Conservation (phyloP, 306 rosid genomes). For the Myrica gale region DNA sequence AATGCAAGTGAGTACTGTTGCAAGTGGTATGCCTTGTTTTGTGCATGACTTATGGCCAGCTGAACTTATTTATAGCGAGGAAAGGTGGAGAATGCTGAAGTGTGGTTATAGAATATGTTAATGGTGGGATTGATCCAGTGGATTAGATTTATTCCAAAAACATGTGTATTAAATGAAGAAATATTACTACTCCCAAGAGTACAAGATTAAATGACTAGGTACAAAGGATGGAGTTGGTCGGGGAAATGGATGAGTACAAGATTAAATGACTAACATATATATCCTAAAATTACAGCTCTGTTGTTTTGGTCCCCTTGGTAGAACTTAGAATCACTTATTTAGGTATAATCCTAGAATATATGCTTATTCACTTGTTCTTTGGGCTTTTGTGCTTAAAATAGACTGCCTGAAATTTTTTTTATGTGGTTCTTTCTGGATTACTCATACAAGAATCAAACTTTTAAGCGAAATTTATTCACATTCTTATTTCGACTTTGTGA, state of each 20-base stretch:
- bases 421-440: background rate
- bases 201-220: too few species aligned
- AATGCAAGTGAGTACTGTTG: background rate
- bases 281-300: too few species aligned
- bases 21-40: background rate
- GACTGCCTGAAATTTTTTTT: constrained; percentile 2
- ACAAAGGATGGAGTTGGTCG: too few species aligned
- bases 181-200: too few species aligned
- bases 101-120: constrained; percentile 11
- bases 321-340: background rate
- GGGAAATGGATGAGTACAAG: too few species aligned
- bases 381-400: background rate
- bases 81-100: background rate
- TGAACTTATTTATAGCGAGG: constrained; percentile 39
- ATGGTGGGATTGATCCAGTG: constrained; percentile 32
- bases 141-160: too few species aligned
- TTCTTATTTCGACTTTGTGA: background rate
- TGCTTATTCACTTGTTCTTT: background rate
- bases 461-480: background rate
- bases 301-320: too few species aligned
- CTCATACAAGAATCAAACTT: background rate
- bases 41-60: background rate
- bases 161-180: too few species aligned
- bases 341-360: background rate
- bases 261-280: too few species aligned